These are phyloP conservation scores for Pholiota molesta DNA, from an alignment of 768 basidiomycete species.

Conservation along the genomic window DNA sequence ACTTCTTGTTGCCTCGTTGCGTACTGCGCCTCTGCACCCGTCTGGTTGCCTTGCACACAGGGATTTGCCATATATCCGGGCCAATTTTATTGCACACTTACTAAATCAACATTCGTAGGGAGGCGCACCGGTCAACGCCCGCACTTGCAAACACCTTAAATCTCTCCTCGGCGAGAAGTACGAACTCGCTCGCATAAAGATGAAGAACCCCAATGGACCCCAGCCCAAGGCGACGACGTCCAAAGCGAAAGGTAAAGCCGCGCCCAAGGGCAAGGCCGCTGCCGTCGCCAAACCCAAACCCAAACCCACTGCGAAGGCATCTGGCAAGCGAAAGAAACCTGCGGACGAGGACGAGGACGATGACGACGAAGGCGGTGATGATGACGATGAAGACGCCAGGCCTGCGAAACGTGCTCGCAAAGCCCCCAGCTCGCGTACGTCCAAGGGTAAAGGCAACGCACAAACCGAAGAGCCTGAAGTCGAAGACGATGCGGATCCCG, in stretches of 20 bases:
- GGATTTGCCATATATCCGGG: not conserved
- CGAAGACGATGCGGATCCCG: constrained; percentile 29
- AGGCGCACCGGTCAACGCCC: constrained; percentile 45
- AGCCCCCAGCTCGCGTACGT: constrained; percentile 13
- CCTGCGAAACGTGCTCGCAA: constrained; percentile 23
- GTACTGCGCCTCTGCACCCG: not conserved
- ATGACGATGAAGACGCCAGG: constrained; percentile 28
- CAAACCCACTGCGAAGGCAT: constrained; percentile 13
- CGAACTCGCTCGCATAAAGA: constrained; percentile 45
- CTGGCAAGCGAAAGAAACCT: constrained; percentile 24
- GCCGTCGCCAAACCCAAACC: constrained; percentile 14
- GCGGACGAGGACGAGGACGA: constrained; percentile 35
- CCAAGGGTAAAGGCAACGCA: constrained; percentile 26
- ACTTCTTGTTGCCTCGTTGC: not conserved
- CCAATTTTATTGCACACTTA: not conserved
- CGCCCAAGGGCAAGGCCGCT: constrained; percentile 19
- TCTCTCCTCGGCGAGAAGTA: constrained; percentile 48
- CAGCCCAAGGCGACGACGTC: constrained; percentile 20
- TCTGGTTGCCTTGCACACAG: not conserved
- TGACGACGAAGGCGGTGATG: constrained; percentile 34
- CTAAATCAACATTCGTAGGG: constrained; percentile 18
- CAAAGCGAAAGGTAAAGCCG: constrained; percentile 10
- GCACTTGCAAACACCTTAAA: constrained; percentile 52
- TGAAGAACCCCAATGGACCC: constrained; percentile 43
- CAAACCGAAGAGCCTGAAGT: constrained; percentile 21